Evolutionary conservation across 2,329 filamentous ascomycete genomes (phyloP).

Genomic region (Whalleya microplaca): DNA sequence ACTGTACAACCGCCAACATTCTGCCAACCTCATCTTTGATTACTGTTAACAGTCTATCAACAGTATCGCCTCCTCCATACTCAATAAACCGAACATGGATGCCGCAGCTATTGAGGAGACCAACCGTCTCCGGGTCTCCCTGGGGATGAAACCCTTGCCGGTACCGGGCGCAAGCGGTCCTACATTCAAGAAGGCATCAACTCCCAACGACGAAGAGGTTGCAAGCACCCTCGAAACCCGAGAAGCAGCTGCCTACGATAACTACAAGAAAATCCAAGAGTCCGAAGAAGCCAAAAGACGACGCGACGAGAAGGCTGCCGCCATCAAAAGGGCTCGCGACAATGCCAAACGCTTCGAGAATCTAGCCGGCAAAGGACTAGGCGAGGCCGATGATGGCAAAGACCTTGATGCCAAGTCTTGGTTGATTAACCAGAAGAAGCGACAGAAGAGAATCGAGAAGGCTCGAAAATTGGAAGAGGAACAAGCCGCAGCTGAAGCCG

Average conservation of each 20-base stretch:
- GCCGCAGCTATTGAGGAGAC: conserved; percentile 86
- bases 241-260: conserved; percentile 72
- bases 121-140: conserved; percentile 85
- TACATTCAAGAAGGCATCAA: conserved; percentile 42
- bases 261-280: conserved; percentile 67
- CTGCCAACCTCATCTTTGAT: not conserved
- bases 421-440: conserved; percentile 88
- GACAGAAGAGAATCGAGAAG: conserved; percentile 87
- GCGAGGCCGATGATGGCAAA: conserved; percentile 69
- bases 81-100: conserved; percentile 51
- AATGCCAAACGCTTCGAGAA: conserved; percentile 74
- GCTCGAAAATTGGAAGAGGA: conserved; percentile 75
- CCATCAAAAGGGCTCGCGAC: conserved; percentile 87
- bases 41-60: not conserved
- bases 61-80: not conserved
- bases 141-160: conserved; percentile 88
- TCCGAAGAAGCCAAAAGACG: conserved; percentile 77
- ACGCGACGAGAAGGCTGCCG: conserved; percentile 79
- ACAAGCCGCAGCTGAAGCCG: conserved; percentile 73
- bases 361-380: conserved; percentile 82
- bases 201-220: conserved; percentile 57
- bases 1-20: not conserved
- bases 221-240: conserved; percentile 84
- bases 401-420: conserved; percentile 81
- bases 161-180: conserved; percentile 67